These are phyloP conservation scores for Physcomitrium patens DNA, from an alignment of 225 moss, liverwort and hornwort genomes.

Conservation along the genomic window DNA sequence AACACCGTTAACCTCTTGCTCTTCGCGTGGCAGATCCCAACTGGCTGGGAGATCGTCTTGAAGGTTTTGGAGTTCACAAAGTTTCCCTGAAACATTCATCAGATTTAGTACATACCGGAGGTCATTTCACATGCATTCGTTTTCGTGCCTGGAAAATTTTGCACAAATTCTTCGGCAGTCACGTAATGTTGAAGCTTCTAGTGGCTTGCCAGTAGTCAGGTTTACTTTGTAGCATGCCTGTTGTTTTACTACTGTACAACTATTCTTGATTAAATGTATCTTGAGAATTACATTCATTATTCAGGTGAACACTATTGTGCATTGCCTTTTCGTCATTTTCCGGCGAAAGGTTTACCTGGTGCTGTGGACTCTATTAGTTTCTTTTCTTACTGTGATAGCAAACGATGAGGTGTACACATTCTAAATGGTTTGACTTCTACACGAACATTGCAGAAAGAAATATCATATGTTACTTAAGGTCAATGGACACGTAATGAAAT, in stretches of 20 bases:
- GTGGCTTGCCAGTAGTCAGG: background rate
- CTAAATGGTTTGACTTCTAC: too few relatives aligned
- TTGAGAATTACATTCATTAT: slow-evolving; percentile 20
- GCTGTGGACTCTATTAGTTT: too few relatives aligned
- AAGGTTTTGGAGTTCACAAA: slow-evolving; percentile 61
- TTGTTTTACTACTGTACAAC: slow-evolving; percentile 42
- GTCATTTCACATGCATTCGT: too few relatives aligned
- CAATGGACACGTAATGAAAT: too few relatives aligned
- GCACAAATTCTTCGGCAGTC: background rate
- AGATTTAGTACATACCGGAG: too few relatives aligned
- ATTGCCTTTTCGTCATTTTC: too few relatives aligned
- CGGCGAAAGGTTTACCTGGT: too few relatives aligned
- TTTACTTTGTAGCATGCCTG: slow-evolving; percentile 27
- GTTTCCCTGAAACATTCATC: slow-evolving; percentile 40
- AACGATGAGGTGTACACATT: too few relatives aligned
- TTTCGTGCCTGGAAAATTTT: too few relatives aligned
- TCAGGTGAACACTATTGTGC: background rate
- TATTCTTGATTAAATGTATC: slow-evolving; percentile 20
- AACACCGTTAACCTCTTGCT: slow-evolving; percentile 50
- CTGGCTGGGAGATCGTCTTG: slow-evolving; percentile 56
- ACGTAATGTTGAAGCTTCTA: background rate
- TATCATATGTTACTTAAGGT: too few relatives aligned
- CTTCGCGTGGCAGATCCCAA: slow-evolving; percentile 63
- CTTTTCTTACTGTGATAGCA: too few relatives aligned
- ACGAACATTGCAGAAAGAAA: too few relatives aligned